phyloP scores from a whole-genome alignment of 2,329 filamentous ascomycete genomes.

The Cytospora chrysosperma region DNA sequence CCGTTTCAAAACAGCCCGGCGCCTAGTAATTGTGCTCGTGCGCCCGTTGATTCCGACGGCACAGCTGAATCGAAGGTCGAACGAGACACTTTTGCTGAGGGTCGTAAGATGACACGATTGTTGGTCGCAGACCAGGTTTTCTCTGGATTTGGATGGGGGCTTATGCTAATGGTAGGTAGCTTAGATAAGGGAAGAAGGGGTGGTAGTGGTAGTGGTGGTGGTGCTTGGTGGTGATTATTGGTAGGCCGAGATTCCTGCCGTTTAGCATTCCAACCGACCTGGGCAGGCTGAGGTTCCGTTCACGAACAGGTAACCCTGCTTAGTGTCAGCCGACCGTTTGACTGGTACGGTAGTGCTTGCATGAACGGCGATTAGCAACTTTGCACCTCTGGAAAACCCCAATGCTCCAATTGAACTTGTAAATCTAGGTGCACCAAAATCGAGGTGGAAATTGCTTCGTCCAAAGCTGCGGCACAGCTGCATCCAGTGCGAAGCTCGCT shows the following conservation, averaged over 20 bases:
- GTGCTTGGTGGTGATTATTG: background rate
- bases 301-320: slow-evolving; percentile 18
- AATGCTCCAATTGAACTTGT: background rate
- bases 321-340: slow-evolving; percentile 13
- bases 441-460: slow-evolving; percentile 11
- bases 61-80: background rate
- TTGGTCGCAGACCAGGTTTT: background rate
- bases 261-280: slow-evolving; percentile 13
- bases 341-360: slow-evolving; percentile 16
- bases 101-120: background rate
- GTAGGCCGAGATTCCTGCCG: slow-evolving; percentile 4
- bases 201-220: background rate
- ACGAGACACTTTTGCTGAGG: background rate
- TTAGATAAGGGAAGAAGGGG: background rate
- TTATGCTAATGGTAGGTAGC: slow-evolving; percentile 12
- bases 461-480: slow-evolving; percentile 10
- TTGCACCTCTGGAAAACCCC: background rate
- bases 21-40: slow-evolving; percentile 16
- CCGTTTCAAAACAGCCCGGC: slow-evolving; percentile 17
- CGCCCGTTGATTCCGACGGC: slow-evolving; percentile 6
- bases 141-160: background rate
- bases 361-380: slow-evolving; percentile 11
- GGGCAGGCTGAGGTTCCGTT: slow-evolving; percentile 14
- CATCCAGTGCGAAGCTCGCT: slow-evolving; percentile 3
- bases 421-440: background rate